Conservation (phyloP, 345 rosid genomes). For the Alliaria petiolata region DNA sequence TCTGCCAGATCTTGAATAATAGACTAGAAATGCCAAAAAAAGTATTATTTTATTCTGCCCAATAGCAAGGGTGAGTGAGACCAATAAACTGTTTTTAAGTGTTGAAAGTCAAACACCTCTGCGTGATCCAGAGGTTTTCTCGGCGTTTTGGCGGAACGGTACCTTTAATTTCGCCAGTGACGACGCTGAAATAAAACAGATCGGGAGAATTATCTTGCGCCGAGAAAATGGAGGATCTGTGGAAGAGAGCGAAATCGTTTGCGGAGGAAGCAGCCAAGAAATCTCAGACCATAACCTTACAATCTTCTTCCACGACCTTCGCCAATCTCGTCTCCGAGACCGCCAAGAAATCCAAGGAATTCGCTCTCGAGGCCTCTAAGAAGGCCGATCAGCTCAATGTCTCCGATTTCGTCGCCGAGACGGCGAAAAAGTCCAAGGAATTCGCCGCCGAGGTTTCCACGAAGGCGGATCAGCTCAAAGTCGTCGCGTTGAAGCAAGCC, state of each 20-base stretch:
- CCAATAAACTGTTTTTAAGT: not conserved
- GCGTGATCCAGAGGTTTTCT: not conserved
- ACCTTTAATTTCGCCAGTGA: not conserved
- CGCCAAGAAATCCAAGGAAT: constrained; percentile 80
- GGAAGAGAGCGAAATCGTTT: constrained; percentile 78
- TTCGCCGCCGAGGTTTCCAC: constrained; percentile 83
- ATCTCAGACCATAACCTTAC: constrained; percentile 51
- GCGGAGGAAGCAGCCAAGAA: constrained; percentile 89
- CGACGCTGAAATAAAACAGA: not conserved
- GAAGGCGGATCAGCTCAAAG: constrained; percentile 81
- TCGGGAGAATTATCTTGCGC: not conserved
- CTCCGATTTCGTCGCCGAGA: constrained; percentile 81
- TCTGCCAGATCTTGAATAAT: no score
- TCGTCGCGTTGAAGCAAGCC: constrained; percentile 80
- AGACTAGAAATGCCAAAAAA: no score
- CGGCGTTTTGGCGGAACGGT: not conserved
- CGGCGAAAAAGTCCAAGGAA: constrained; percentile 82
- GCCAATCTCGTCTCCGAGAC: constrained; percentile 85
- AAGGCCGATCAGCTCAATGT: constrained; percentile 82
- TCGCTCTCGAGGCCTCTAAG: constrained; percentile 91
- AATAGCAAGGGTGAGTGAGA: no score
- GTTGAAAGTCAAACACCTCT: not conserved
- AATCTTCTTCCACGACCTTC: constrained; percentile 49
- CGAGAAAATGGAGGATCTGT: constrained; percentile 65
- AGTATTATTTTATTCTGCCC: no score